Conservation (phyloP, 306 rosid species). For the Glycyrrhiza uralensis region DNA sequence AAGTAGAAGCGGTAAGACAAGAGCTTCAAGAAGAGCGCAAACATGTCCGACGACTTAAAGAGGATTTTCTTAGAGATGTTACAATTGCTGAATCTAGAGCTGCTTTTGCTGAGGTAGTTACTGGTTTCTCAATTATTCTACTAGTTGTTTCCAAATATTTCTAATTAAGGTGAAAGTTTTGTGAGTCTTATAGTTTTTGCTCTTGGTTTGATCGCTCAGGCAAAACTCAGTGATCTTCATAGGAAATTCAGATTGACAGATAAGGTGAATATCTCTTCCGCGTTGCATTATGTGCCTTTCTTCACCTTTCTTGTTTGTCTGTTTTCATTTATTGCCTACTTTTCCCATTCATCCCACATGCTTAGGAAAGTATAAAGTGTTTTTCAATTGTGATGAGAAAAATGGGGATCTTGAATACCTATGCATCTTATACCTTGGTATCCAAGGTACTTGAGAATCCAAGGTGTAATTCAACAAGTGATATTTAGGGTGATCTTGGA, state of each 20-base stretch:
- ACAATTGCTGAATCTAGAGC: conserved; percentile 31
- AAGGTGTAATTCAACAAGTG: background rate
- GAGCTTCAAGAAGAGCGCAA: conserved; percentile 18
- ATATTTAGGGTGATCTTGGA: too few species aligned
- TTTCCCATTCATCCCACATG: background rate
- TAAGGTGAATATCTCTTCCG: conserved; percentile 24
- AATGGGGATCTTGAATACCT: background rate
- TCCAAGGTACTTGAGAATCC: background rate
- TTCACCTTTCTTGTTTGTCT: background rate
- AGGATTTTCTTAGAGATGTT: conserved; percentile 19
- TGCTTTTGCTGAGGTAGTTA: conserved; percentile 31
- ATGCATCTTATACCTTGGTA: background rate
- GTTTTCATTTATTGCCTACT: background rate
- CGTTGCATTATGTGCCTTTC: background rate
- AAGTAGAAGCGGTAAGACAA: conserved; percentile 20
- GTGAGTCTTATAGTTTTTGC: background rate
- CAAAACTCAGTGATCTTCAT: conserved; percentile 30
- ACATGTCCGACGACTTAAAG: background rate
- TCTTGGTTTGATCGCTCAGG: conserved; percentile 18
- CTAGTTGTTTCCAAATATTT: background rate
- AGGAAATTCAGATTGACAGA: conserved; percentile 20
- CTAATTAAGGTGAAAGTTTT: background rate
- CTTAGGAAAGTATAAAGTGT: background rate
- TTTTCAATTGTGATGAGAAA: too few species aligned
- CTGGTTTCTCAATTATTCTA: background rate